phyloP scores from a whole-genome alignment of 352 stramenopile species.

The Pythium scleroteichum region DNA sequence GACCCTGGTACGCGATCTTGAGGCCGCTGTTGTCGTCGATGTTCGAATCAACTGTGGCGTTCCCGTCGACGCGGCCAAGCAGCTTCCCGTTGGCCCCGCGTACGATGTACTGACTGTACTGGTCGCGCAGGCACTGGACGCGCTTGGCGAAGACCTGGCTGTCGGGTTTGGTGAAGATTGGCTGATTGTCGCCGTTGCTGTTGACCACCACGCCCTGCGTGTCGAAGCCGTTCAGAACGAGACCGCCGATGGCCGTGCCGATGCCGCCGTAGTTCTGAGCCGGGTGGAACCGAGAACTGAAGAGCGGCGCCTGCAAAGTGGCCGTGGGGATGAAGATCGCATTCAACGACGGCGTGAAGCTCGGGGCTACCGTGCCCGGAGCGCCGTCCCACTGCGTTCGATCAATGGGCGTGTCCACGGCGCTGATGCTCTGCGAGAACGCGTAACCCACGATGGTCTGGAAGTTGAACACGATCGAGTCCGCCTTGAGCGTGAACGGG shows the following conservation, averaged over 20 bases:
- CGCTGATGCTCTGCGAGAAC: slow-evolving; percentile 30
- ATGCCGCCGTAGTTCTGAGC: slow-evolving; percentile 81
- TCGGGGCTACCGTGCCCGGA: slow-evolving; percentile 73
- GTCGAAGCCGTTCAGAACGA: slow-evolving; percentile 52
- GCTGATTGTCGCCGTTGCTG: slow-evolving; percentile 64
- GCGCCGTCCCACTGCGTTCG: slow-evolving; percentile 53
- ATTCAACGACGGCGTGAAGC: slow-evolving; percentile 19
- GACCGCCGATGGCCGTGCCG: slow-evolving; percentile 59
- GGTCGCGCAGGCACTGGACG: slow-evolving; percentile 27
- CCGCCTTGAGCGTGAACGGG: too few species aligned
- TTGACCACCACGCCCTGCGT: slow-evolving; percentile 71
- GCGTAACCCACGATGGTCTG: not conserved
- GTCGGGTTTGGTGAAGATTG: slow-evolving; percentile 70
- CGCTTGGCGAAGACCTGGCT: slow-evolving; percentile 44
- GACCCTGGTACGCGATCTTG: too few species aligned
- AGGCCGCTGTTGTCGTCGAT: too few species aligned
- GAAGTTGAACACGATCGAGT: not conserved
- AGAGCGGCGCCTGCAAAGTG: slow-evolving; percentile 87
- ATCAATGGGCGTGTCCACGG: slow-evolving; percentile 35
- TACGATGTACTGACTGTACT: slow-evolving; percentile 25
- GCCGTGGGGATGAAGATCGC: slow-evolving; percentile 83
- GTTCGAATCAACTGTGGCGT: too few species aligned
- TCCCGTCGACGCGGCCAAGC: not conserved
- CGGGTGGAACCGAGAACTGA: slow-evolving; percentile 53
- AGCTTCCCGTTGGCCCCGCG: slow-evolving; percentile 10